A percentile compares a stretch with the other conserved stretches of the same genome.
Evolutionary conservation across 2,329 filamentous ascomycete genomes (phyloP).

Genomic region (Capronia americana): DNA sequence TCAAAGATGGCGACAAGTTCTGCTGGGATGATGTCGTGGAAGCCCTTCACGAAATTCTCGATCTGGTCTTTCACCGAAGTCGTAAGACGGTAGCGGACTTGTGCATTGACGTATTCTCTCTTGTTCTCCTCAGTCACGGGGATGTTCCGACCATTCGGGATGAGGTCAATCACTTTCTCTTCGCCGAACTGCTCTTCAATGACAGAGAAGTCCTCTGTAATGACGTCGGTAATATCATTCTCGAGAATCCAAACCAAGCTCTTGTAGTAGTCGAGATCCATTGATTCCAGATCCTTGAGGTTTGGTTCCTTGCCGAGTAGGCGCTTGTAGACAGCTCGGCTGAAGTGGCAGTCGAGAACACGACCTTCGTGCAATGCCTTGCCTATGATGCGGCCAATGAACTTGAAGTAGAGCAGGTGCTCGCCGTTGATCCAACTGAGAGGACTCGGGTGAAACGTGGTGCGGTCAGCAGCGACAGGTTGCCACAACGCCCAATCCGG

Average conservation of each 20-base stretch:
- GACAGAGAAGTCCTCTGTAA: constrained; percentile 93
- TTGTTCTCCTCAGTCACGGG: constrained; percentile 98
- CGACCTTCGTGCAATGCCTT: constrained; percentile 97
- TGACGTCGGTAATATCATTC: constrained; percentile 97
- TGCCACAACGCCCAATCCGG: constrained; percentile 96
- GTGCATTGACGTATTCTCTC: constrained; percentile 91
- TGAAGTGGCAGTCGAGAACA: constrained; percentile 97
- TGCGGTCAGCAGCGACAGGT: constrained; percentile 94
- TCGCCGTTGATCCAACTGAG: constrained; percentile 93
- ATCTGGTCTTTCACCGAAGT: constrained; percentile 94
- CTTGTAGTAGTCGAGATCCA: constrained; percentile 99
- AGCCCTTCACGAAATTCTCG: constrained; percentile 88
- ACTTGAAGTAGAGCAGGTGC: constrained; percentile 98
- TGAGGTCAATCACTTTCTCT: constrained; percentile 82
- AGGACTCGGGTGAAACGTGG: constrained; percentile 97
- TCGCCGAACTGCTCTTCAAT: constrained; percentile 95
- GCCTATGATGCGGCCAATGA: constrained; percentile 97
- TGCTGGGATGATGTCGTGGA: constrained; percentile 96
- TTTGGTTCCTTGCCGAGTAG: constrained; percentile 94
- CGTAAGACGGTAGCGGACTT: constrained; percentile 91
- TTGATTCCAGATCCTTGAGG: constrained; percentile 98
- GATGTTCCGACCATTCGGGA: constrained; percentile 86
- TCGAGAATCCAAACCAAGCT: constrained; percentile 98
- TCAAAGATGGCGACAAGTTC: constrained; percentile 97
- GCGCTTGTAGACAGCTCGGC: constrained; percentile 96